Percentiles rank a stretch among this genome's conserved stretches.
Evolutionary conservation across 495 filamentous ascomycete species (phyloP).

Genomic region (Aspergillus conjunctus): DNA sequence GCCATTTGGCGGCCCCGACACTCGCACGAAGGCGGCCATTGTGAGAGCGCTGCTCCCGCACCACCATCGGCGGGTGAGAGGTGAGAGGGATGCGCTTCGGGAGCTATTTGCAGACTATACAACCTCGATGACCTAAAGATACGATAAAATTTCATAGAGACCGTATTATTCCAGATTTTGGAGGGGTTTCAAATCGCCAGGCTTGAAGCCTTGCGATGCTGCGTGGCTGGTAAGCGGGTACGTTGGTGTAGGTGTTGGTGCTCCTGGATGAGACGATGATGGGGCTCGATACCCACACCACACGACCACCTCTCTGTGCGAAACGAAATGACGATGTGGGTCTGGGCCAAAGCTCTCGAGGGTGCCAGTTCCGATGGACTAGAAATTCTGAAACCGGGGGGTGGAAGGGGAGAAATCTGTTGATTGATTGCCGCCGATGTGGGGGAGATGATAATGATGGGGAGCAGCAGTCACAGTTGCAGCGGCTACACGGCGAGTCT

Average conservation of each 20-base stretch:
- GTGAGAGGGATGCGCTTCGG: constrained; percentile 34
- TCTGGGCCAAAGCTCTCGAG: constrained; percentile 1
- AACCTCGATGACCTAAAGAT: constrained; percentile 30
- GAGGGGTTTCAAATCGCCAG: constrained; percentile 15
- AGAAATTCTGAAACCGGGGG: constrained; percentile 6
- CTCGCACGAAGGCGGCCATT: constrained; percentile 92
- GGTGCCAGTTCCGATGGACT: constrained; percentile 2
- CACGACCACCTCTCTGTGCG: background rate
- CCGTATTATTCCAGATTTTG: constrained; percentile 2
- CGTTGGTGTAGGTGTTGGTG: background rate
- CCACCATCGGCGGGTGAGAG: constrained; percentile 50
- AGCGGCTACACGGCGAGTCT: constrained; percentile 3
- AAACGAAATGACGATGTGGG: constrained; percentile 14
- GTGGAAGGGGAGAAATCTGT: constrained; percentile 1
- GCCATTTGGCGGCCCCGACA: constrained; percentile 96
- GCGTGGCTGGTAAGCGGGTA: constrained; percentile 21
- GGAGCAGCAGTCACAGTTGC: constrained; percentile 11
- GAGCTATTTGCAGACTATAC: constrained; percentile 34
- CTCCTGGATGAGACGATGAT: constrained; percentile 5
- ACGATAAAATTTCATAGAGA: constrained; percentile 41
- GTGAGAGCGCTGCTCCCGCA: constrained; percentile 43
- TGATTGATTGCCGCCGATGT: constrained; percentile 21
- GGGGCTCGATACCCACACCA: too few relatives aligned
- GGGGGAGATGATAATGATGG: constrained; percentile 23
- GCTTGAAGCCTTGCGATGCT: constrained; percentile 18